These are phyloP conservation scores for Halteria grandinella DNA, from an alignment of 73 alveolate species.

Conservation along the genomic window DNA sequence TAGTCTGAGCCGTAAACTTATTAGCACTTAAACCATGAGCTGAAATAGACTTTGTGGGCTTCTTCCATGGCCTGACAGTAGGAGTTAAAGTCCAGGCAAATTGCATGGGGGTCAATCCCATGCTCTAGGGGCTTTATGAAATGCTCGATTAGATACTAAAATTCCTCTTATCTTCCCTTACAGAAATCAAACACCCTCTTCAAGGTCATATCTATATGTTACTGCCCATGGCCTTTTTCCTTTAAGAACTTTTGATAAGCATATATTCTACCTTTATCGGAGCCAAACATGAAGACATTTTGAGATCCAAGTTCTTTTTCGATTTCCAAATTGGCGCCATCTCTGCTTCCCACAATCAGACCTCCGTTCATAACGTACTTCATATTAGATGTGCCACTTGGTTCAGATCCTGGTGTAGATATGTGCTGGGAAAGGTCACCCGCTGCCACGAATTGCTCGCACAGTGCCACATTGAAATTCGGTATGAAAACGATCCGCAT, in stretches of 20 bases:
- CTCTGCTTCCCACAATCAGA: constrained; percentile 69
- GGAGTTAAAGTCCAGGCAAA: constrained; percentile 27
- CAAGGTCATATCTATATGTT: constrained; percentile 34
- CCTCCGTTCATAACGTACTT: constrained; percentile 75
- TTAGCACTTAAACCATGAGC: too few relatives aligned
- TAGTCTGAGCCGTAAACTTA: too few relatives aligned
- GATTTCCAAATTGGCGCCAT: constrained; percentile 78
- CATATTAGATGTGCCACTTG: constrained; percentile 76
- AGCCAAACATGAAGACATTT: constrained; percentile 41
- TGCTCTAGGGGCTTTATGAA: background rate
- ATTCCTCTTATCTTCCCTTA: background rate
- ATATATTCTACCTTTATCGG: constrained; percentile 27
- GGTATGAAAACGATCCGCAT: constrained; percentile 56
- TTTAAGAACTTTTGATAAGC: constrained; percentile 42
- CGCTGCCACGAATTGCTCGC: constrained; percentile 36
- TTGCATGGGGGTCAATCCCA: constrained; percentile 17
- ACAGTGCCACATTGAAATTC: constrained; percentile 25
- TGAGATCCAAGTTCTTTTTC: constrained; percentile 51
- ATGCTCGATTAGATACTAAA: background rate
- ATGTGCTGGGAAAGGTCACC: constrained; percentile 71
- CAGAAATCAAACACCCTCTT: constrained; percentile 42
- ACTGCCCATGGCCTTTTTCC: constrained; percentile 9
- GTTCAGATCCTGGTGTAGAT: constrained; percentile 80
- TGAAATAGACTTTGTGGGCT: constrained; percentile 25
- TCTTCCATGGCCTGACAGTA: constrained; percentile 32